Conservation (phyloP, 176 grass and related monocot genomes). For the Luzula sylvatica region DNA sequence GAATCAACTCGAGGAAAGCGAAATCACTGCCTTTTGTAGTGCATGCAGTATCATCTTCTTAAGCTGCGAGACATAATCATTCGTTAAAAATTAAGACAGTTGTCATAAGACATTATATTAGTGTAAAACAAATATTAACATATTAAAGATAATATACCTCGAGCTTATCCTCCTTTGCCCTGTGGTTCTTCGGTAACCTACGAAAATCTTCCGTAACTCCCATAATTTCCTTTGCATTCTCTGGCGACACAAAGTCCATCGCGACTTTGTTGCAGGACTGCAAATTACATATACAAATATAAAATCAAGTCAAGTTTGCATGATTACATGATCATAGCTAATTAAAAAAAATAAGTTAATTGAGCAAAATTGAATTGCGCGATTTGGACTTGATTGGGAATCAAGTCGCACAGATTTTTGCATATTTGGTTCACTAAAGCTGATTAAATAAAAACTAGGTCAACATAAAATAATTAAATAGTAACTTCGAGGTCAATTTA, state of each 20-base stretch:
- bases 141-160: slow-evolving; percentile 32
- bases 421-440: not conserved
- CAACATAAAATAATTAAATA: not conserved
- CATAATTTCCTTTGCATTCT: slow-evolving; percentile 55
- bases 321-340: too few relatives aligned
- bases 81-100: not conserved
- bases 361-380: too few relatives aligned
- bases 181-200: slow-evolving; percentile 47
- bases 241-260: slow-evolving; percentile 63
- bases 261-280: not conserved
- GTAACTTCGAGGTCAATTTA: not conserved
- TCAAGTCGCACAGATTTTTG: too few relatives aligned
- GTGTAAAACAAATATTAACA: too few relatives aligned
- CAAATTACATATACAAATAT: not conserved
- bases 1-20: not conserved
- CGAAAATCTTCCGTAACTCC: slow-evolving; percentile 61
- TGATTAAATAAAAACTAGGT: not conserved
- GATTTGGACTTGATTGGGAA: too few relatives aligned
- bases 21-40: not conserved
- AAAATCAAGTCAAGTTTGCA: not conserved
- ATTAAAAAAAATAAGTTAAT: too few relatives aligned
- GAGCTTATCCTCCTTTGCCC: slow-evolving; percentile 72
- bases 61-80: not conserved
- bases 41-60: slow-evolving; percentile 24
- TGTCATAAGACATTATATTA: too few relatives aligned